Base-by-base conservation (phyloP, 257 asterid genomes). In the Buddleja alternifolia region DNA sequence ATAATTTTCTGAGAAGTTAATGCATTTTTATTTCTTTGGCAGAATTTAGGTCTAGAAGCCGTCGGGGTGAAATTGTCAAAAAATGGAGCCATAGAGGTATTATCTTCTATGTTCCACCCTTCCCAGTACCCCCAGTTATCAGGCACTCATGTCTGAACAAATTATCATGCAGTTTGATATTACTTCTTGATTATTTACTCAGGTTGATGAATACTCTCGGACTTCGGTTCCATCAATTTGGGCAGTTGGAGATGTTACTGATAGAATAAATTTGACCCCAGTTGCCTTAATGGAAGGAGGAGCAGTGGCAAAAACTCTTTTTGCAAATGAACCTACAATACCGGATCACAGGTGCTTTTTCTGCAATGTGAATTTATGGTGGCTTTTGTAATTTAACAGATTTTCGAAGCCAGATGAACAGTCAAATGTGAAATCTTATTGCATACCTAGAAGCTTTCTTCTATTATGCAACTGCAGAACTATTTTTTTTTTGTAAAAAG, bases 241-340 rank as follows among this genome's bases (percentile, higher is more conserved):
- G 96, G 99, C 96, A 4, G 99, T 94, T 58, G 99, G 99, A 77
- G 99, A 94, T 80, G 99, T 81, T 61, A 94, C 99, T 52, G 96
- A 94, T 76, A 90, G 99, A 81, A 83, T 91, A 67, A 94, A 94
- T 85, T 81, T 94, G 83, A 94, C 99, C 67, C 99, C 99, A 17
- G 99, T 94, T 72, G 99, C 99, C 79, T 80, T 94, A 74, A 94
- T 94, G 97, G 99, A 94, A 77, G 99, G 99, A 74, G 96, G 89
- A 63, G 97, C 99, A 72, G 40, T 94, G 84, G 96, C 99, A 60
- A 91, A 84, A 86, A 94, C 97, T 36, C 71, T 91, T 59, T 94
- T 94, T 71, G 93, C 85, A 11, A 81, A 84, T 75, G 91, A 87
- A 74, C 93, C 93, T 4, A 87, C 93, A 11, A 88, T 80, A 84